Conservation (phyloP, 805 yeast species). For the Tetrapisispora phaffii region DNA sequence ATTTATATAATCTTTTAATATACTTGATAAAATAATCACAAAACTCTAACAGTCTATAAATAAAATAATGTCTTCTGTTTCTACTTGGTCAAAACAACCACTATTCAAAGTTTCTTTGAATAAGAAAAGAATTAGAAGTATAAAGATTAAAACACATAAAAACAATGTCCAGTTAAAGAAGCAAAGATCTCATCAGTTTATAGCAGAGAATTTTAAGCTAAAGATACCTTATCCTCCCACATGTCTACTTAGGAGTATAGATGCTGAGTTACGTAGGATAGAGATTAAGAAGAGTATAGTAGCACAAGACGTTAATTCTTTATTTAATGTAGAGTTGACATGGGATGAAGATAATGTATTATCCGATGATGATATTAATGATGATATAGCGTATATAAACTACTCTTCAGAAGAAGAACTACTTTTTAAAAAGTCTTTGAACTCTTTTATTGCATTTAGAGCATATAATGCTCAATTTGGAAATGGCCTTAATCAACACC, state of each 20-base stretch:
- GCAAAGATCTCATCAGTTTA: not conserved
- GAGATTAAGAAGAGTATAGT: not conserved
- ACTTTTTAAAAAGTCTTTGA: slow-evolving; percentile 7
- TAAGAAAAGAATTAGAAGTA: slow-evolving; percentile 2
- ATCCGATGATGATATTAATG: not conserved
- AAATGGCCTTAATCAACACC: slow-evolving; percentile 15
- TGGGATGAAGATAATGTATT: not conserved
- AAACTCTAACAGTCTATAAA: not conserved
- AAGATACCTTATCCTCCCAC: slow-evolving; percentile 12
- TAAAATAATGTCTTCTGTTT: not conserved
- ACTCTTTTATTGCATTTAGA: slow-evolving; percentile 22
- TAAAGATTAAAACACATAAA: not conserved
- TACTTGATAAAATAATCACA: not conserved
- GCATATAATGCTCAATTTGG: slow-evolving; percentile 21
- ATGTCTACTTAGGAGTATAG: slow-evolving; percentile 6
- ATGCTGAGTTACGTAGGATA: slow-evolving; percentile 6
- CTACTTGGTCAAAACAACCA: slow-evolving; percentile 3
- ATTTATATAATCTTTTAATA: not conserved
- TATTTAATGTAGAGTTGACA: not conserved
- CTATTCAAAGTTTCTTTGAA: slow-evolving; percentile 10
- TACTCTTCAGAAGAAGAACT: too few species aligned
- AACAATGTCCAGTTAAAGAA: not conserved
- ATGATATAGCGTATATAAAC: not conserved
- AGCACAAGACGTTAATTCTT: not conserved
- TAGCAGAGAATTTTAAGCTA: not conserved